phyloP scores from a whole-genome alignment of 225 moss, liverwort and hornwort genomes.

The Pseudoscleropodium purum region DNA sequence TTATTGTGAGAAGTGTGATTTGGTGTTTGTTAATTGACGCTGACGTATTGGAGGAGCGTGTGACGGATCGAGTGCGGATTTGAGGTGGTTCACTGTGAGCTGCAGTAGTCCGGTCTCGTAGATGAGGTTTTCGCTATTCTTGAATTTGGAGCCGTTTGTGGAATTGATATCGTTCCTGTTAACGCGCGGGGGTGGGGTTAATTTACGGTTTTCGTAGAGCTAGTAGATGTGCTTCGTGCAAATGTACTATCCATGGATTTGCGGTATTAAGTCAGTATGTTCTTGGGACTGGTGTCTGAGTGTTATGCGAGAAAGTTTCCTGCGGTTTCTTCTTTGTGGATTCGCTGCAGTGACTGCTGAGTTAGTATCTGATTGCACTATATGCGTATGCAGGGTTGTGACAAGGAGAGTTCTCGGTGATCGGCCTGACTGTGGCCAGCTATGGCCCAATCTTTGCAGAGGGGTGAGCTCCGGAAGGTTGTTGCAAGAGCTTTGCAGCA shows the following conservation, averaged over 20 bases:
- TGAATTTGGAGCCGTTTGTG: not conserved
- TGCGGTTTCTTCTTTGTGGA: not conserved
- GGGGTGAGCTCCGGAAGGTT: conserved; percentile 26
- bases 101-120: not conserved
- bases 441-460: conserved; percentile 46
- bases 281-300: not conserved
- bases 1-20: not conserved
- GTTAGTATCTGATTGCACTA: not conserved
- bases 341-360: not conserved
- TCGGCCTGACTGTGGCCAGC: conserved; percentile 5
- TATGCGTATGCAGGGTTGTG: conserved; percentile 9
- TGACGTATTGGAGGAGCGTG: not conserved
- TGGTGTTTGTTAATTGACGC: not conserved
- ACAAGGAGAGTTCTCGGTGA: not conserved
- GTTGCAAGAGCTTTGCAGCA: conserved; percentile 47
- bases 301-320: not conserved
- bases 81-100: not conserved
- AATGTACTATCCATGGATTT: not conserved
- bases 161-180: not conserved
- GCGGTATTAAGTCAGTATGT: not conserved
- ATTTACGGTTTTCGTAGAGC: not conserved
- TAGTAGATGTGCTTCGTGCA: not conserved
- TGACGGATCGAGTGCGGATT: not conserved
- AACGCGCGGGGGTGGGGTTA: not conserved
- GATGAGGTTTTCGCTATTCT: not conserved